Evolutionary conservation across 371 early-diverging fungal genomes (phyloP).

Genomic region (Rhizomucor pusillus): DNA sequence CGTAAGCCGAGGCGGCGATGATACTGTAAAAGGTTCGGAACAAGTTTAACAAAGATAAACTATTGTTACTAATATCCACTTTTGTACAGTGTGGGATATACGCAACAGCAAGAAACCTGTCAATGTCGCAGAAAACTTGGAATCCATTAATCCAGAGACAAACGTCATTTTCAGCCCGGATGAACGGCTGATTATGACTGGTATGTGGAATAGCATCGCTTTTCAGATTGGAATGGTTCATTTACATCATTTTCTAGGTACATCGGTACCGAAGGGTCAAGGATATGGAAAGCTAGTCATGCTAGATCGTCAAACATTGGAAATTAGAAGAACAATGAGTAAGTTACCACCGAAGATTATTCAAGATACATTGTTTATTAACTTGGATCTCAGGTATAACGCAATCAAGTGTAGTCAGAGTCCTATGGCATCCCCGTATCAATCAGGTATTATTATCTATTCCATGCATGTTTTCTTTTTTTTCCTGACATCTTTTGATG

Average conservation of each 20-base stretch:
- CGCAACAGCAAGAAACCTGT: slow-evolving; percentile 73
- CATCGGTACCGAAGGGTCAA: slow-evolving; percentile 67
- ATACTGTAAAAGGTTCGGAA: slow-evolving; percentile 76
- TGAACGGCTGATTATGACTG: slow-evolving; percentile 69
- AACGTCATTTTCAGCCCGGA: slow-evolving; percentile 89
- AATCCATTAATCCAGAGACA: slow-evolving; percentile 74
- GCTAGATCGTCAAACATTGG: slow-evolving; percentile 68
- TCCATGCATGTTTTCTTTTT: no score
- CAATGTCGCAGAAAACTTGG: slow-evolving; percentile 53
- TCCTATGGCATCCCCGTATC: slow-evolving; percentile 85
- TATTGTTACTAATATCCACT: not conserved
- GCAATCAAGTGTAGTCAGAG: slow-evolving; percentile 69
- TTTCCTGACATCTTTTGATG: not conserved
- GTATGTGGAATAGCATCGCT: slow-evolving; percentile 18
- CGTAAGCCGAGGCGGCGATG: slow-evolving; percentile 81
- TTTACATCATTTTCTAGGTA: slow-evolving; percentile 26
- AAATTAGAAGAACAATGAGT: slow-evolving; percentile 54
- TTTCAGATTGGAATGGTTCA: not conserved
- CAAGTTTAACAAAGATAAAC: not conserved
- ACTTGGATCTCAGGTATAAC: slow-evolving; percentile 34
- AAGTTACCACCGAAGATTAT: slow-evolving; percentile 7
- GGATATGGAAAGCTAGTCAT: slow-evolving; percentile 69
- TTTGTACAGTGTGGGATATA: slow-evolving; percentile 84
- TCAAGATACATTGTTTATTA: not conserved
- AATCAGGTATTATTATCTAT: slow-evolving; percentile 64